A percentile compares a stretch with the other conserved stretches of the same genome.
These are phyloP conservation scores for Apiotrichum montevideense DNA, from an alignment of 1,284 basidiomycete species.

Conservation along the genomic window DNA sequence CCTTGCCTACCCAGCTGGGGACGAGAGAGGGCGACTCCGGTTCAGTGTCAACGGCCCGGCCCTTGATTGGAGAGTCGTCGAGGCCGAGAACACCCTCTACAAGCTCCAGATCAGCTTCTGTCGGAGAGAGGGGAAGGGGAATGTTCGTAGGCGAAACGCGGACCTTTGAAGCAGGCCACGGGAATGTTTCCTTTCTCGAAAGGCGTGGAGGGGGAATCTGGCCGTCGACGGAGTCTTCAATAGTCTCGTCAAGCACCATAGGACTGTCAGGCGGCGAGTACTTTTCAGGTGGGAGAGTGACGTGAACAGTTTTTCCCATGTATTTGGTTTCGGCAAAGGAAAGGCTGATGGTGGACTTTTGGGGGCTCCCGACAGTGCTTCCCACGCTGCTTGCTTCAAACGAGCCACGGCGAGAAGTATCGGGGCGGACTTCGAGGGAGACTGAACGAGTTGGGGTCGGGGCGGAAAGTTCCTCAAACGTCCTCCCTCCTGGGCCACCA, in stretches of 20 bases:
- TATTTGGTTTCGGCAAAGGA: conserved; percentile 9
- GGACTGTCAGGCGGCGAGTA: conserved; percentile 27
- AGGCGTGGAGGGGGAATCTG: background rate
- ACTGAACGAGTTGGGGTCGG: conserved; percentile 1
- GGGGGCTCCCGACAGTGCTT: conserved; percentile 2
- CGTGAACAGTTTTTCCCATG: conserved; percentile 18
- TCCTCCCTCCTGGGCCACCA: conserved; percentile 36
- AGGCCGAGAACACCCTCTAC: conserved; percentile 2
- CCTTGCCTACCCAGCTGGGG: conserved; percentile 8
- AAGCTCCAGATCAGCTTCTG: conserved; percentile 2
- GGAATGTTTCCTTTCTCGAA: conserved; percentile 10
- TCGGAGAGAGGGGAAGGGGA: conserved; percentile 13
- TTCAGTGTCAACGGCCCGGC: background rate
- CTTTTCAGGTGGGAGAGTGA: conserved; percentile 19
- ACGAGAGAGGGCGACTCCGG: background rate
- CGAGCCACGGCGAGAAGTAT: background rate
- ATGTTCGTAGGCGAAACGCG: conserved; percentile 3
- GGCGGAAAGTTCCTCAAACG: conserved; percentile 31
- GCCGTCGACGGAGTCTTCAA: background rate
- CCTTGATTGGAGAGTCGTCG: background rate
- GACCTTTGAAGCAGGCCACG: conserved; percentile 8
- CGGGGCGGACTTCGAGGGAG: conserved; percentile 1
- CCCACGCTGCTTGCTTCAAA: background rate
- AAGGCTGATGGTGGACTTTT: background rate
- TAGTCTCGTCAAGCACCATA: background rate